phyloP scores from a whole-genome alignment of 2,329 filamentous ascomycete species.

The Xenoacremonium recifei region DNA sequence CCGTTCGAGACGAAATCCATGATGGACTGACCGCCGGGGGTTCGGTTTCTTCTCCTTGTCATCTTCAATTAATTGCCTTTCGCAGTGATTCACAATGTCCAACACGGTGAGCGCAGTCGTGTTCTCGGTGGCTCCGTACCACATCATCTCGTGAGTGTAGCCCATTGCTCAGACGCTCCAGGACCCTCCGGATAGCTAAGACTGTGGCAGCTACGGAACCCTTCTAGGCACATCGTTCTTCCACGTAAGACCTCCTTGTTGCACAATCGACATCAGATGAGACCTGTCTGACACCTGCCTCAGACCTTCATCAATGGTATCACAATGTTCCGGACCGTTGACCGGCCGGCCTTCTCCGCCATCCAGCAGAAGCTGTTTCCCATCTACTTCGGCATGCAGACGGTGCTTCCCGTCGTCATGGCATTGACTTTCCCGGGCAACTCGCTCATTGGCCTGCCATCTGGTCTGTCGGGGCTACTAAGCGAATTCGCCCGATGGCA shows the following conservation, averaged over 20 bases:
- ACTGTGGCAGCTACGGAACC: constrained; percentile 71
- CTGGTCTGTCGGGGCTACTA: constrained; percentile 55
- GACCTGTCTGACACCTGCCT: constrained; percentile 11
- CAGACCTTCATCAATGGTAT: constrained; percentile 75
- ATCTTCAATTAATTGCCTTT: constrained; percentile 3
- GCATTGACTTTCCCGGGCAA: constrained; percentile 79
- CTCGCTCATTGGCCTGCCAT: constrained; percentile 43
- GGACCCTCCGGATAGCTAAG: constrained; percentile 16
- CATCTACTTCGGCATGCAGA: constrained; percentile 84
- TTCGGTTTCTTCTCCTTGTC: constrained; percentile 6
- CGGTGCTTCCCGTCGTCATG: constrained; percentile 68
- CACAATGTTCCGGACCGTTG: constrained; percentile 72
- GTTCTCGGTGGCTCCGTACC: constrained; percentile 68
- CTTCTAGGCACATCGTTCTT: constrained; percentile 85
- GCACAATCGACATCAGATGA: neutral
- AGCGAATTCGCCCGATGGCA: constrained; percentile 59
- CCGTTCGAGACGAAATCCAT: constrained; percentile 1
- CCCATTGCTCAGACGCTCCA: neutral
- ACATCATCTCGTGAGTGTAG: constrained; percentile 68
- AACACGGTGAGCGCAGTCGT: constrained; percentile 51
- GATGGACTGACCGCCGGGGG: constrained; percentile 2
- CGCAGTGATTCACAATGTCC: constrained; percentile 37
- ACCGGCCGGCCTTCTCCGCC: constrained; percentile 75
- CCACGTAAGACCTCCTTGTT: constrained; percentile 52
- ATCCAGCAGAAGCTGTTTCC: constrained; percentile 83